Evolutionary conservation across 2,329 filamentous ascomycete genomes (phyloP), one percentile per base, ranked within the genome.

Genomic region (Nothophaeocryptopus gaeumannii): DNA sequence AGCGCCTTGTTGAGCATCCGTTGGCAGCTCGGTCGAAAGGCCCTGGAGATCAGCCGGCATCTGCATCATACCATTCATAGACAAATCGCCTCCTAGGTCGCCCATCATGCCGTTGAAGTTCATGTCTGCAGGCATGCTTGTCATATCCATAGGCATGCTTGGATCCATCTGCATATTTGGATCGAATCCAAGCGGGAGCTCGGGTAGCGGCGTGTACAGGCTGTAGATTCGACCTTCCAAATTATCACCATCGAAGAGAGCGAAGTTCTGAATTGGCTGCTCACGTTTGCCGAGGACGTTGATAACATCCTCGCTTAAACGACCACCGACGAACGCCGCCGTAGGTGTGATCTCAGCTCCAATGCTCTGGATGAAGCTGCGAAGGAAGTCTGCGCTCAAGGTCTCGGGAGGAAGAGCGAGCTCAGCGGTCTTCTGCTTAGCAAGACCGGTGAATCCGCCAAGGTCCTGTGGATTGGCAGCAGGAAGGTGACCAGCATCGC

Each of bases 231-330:
- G 83, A 0, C 86, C 88, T 58, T 88, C 81, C 70, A 88, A 87
- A 39, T 78, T 80, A 60, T 89, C 87, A 11, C 91, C 91, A 67
- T 97, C 90, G 63, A 97, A 96, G 14, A 97, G 76, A 42, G 96
- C 80, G 67, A 96, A 83, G 69, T 99, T 99, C 73, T 99, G 93
- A 36, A 99, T 86, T 1, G 93, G 93, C 70, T 96, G 93, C 72
- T 97, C 90, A 35, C 87, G 84, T 67, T 88, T 84, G 41, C 91
- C 89, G 5, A 97, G 80, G 30, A 96, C 91, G 63, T 97, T 97
- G 72, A 99, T 97, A 44, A 96, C 90, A 67, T 99, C 93, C 72
- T 99, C 93, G 1, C 92, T 89, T 12, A 99, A 78, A 68, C 91
- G 84, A 8, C 91, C 93, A 41, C 93, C 93, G 9, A 99, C 76